Base-by-base conservation (phyloP, 1,284 basidiomycete genomes). In the Microbotryum silenes-acaulis region DNA sequence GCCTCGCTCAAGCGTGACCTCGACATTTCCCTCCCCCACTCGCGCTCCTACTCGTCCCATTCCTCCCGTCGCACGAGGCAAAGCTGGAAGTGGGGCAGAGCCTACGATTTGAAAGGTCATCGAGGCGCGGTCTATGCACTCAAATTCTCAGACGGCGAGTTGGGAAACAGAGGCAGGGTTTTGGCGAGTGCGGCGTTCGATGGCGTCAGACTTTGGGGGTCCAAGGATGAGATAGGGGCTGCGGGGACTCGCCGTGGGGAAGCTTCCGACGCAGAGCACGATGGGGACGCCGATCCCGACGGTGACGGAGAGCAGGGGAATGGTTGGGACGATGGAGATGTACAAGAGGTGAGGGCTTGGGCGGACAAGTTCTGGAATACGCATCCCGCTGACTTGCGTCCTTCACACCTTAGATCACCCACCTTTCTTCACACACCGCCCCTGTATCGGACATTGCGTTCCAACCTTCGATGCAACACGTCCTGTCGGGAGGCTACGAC, bases 401-500 rank as follows among this genome's bases (percentile, higher is more conserved):
- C 23, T 16, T 25, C 44, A 12, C 6, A 6, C 2, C 27, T 5
- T 42, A 58, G 54, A 29, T 60, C 47, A 33, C 25, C 4, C 60
- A 61, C 44, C 54, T 61, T 27, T 52, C 60, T 8, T 45, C 49
- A 4, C 60, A 61, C 44, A 31, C 56, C 37, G 55, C 31, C 14
- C 60, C 60, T 7, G 60, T 57, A 12, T 61, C 60, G 21, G 56
- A 56, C 51, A 21, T 61, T 21, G 50, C 33, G 10, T 61, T 61
- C 33, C 47, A 37, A 16, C 55, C 54, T 9, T 12, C 47, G 18
- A 53, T 47, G 51, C 9, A 6, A 5, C 33, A 57, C 44, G 25
- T 61, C 37, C 31, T 61, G 29, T 56, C 54, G 1, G 60, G 60
- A 18, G 60, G 60, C 21, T 61, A 57, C 51, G 60, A 61, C 51